Percentiles rank a stretch among this genome's conserved stretches.
These are phyloP conservation scores for Brassica napus DNA, from an alignment of 345 rosid genomes.

Conservation along the genomic window Da-Ae NC_063452.1:30696001-30696500, in stretches of 20 bases:
- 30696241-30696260: background rate
- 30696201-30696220: background rate
- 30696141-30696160: constrained; percentile 98
- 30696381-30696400: constrained; percentile 98
- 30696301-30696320: constrained; percentile 7
- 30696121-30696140: constrained; percentile 96
- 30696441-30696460: constrained; percentile 95
- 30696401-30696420: constrained; percentile 94
- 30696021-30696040: constrained; percentile 5
- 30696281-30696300: background rate
- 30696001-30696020: background rate
- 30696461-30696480: constrained; percentile 96
- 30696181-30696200: constrained; percentile 7
- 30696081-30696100: constrained; percentile 98
- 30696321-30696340: background rate
- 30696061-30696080: constrained; percentile 99
- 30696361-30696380: constrained; percentile 96
- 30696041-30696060: constrained; percentile 73
- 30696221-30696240: background rate
- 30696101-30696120: constrained; percentile 98
- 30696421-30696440: constrained; percentile 97
- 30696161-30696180: constrained; percentile 56
- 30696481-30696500: constrained; percentile 85
- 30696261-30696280: constrained; percentile 6
- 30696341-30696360: constrained; percentile 44